Evolutionary conservation across 1,284 basidiomycete species (phyloP).

Genomic region (Ustilago nuda): DNA sequence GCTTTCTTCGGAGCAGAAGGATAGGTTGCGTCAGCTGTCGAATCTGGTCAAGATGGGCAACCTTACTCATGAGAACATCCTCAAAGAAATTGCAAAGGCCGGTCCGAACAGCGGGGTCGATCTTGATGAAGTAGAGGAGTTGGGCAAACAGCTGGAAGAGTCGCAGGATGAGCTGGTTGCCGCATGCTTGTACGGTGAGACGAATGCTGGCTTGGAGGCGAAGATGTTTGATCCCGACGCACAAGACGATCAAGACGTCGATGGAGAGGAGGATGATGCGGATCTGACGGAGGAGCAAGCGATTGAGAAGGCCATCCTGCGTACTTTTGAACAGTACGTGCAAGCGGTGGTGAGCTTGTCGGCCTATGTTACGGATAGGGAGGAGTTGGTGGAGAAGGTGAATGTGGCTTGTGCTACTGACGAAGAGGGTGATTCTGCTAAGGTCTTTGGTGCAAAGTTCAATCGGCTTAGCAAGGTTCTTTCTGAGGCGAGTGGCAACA

Average conservation of each 20-base stretch:
- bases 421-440: slow-evolving; percentile 36
- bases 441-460: slow-evolving; percentile 45
- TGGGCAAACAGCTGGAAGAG: slow-evolving; percentile 49
- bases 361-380: slow-evolving; percentile 44
- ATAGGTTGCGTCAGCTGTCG: slow-evolving; percentile 40
- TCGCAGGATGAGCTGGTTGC: slow-evolving; percentile 59
- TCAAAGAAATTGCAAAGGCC: slow-evolving; percentile 44
- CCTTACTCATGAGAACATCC: slow-evolving; percentile 42
- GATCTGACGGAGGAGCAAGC: slow-evolving; percentile 46
- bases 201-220: slow-evolving; percentile 43
- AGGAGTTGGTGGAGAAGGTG: slow-evolving; percentile 41
- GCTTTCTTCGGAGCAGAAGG: slow-evolving; percentile 37
- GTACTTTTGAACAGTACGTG: slow-evolving; percentile 51
- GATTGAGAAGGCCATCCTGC: slow-evolving; percentile 48
- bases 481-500: slow-evolving; percentile 36
- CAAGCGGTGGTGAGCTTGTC: slow-evolving; percentile 39
- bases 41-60: slow-evolving; percentile 56
- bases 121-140: slow-evolving; percentile 47
- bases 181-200: slow-evolving; percentile 51
- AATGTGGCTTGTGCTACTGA: slow-evolving; percentile 39
- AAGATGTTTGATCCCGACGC: slow-evolving; percentile 45
- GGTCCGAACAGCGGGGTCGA: slow-evolving; percentile 21
- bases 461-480: slow-evolving; percentile 46
- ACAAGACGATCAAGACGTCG: slow-evolving; percentile 11
- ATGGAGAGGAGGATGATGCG: slow-evolving; percentile 18